These are phyloP conservation scores for Cryptococcus jaspeensis DNA, from an alignment of 1,284 basidiomycete genomes.

Conservation along the genomic window DNA sequence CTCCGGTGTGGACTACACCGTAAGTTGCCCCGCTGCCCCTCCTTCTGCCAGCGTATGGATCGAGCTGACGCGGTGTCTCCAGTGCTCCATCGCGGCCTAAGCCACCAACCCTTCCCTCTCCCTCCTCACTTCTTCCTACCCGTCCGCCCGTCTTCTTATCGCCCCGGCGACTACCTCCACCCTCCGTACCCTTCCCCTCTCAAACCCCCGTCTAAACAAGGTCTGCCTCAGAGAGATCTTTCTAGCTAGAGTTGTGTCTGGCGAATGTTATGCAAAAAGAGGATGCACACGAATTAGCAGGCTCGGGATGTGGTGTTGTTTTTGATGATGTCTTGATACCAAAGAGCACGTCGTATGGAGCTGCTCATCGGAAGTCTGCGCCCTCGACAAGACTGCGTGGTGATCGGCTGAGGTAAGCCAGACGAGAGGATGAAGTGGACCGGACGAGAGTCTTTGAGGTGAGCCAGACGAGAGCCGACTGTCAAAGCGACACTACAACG, in stretches of 20 bases:
- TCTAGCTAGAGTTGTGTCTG: constrained; percentile 9
- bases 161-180: too few relatives aligned
- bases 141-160: too few relatives aligned
- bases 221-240: neutral
- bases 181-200: too few relatives aligned
- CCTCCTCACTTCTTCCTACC: too few relatives aligned
- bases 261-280: constrained; percentile 3
- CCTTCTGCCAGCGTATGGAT: neutral
- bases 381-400: neutral
- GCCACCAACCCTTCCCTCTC: too few relatives aligned
- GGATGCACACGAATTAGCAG: constrained; percentile 9
- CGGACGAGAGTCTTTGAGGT: neutral
- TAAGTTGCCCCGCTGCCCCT: constrained; percentile 12
- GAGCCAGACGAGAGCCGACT: neutral
- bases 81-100: constrained; percentile 3
- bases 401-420: neutral
- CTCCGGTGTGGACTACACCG: constrained; percentile 38
- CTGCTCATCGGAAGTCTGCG: neutral
- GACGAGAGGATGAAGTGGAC: neutral
- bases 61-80: neutral
- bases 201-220: too few relatives aligned
- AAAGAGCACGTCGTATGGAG: too few relatives aligned
- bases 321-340: constrained; percentile 1
- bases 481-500: too few relatives aligned
- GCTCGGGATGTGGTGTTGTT: neutral